phyloP scores from a whole-genome alignment of 768 basidiomycete species.

The Calocybe cyanea region DNA sequence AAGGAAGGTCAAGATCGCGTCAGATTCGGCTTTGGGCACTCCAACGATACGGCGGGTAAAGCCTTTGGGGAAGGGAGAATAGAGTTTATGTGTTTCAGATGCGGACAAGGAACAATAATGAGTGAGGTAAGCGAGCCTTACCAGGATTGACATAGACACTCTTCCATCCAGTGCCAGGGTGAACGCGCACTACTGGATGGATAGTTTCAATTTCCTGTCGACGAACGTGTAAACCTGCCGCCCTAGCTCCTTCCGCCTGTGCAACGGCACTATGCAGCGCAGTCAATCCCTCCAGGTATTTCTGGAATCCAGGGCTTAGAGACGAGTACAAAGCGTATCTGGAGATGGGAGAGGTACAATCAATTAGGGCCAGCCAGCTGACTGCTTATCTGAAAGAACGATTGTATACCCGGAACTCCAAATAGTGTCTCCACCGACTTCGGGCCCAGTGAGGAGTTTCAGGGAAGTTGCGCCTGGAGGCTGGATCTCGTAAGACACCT shows the following conservation, averaged over 20 bases:
- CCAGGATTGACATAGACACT: slow-evolving; percentile 79
- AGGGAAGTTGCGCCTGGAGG: slow-evolving; percentile 80
- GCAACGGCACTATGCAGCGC: slow-evolving; percentile 77
- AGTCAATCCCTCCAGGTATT: slow-evolving; percentile 67
- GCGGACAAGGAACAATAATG: not conserved
- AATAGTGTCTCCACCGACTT: slow-evolving; percentile 74
- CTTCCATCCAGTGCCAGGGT: slow-evolving; percentile 85
- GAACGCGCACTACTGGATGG: slow-evolving; percentile 81
- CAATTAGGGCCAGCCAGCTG: not conserved
- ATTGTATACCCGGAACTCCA: slow-evolving; percentile 69
- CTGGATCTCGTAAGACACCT: slow-evolving; percentile 75
- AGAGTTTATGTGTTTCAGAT: not conserved
- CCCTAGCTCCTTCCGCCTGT: slow-evolving; percentile 72
- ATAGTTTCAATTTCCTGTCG: slow-evolving; percentile 64
- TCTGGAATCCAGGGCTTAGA: slow-evolving; percentile 69
- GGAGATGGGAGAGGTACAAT: not conserved
- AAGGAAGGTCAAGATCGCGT: slow-evolving; percentile 64
- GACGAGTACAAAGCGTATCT: slow-evolving; percentile 85
- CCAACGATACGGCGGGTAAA: slow-evolving; percentile 80
- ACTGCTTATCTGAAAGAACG: slow-evolving; percentile 1
- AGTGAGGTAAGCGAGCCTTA: slow-evolving; percentile 14
- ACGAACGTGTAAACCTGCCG: slow-evolving; percentile 66
- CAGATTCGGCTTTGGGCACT: slow-evolving; percentile 80
- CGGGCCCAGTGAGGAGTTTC: slow-evolving; percentile 66
- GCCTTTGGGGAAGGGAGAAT: slow-evolving; percentile 31